Base-by-base conservation (phyloP, 441 rosid genomes). In the Theobroma grandiflorum region DNA sequence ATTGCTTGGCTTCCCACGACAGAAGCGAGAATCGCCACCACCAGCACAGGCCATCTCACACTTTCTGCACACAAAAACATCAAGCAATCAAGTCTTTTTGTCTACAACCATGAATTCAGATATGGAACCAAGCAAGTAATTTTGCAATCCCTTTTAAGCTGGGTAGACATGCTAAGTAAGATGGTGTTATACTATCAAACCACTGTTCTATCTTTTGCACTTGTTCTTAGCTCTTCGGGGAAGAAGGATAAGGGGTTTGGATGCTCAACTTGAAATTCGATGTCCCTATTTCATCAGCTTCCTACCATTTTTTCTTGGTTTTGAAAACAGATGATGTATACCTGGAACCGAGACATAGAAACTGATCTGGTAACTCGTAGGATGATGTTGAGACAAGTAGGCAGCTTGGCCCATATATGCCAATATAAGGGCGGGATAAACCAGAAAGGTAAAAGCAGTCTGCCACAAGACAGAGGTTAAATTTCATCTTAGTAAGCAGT, bases 361-460 rank as follows among this genome's bases (percentile, higher is more conserved):
- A 80, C 93, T 92, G 82, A 95, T 95, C 2, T 89, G 87, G 71
- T 90, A 83, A 61, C 79, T 84, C 75, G 88, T 84, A 64, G 85
- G 80, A 76, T 95, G 98, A 89, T 97, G 97, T 81, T 84, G 88
- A 1, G 99, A 97, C 74, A 95, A 86, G 86, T 89, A 97, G 65
- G 99, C 99, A 72, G 99, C 99, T 89, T 97, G 99, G 35, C 99
- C 98, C 98, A 94, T 97, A 78, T 97, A 97, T 70, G 98, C 99
- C 89, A 95, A 84, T 82, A 89, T 94, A 59, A 95, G 97, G 66
- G 99, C 97, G 20, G 98, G 99, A 89, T 95, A 97, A 53, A 97
- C 99, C 74, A 95, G 86, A 89, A 92, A 94, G 58, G 99, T 94
- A 90, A 97, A 97, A 42, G 99, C 99, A 86, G 93, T 92, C 99